Evolutionary conservation across 2,329 filamentous ascomycete genomes (phyloP).

Genomic region (Alternaria infectoria): DNA sequence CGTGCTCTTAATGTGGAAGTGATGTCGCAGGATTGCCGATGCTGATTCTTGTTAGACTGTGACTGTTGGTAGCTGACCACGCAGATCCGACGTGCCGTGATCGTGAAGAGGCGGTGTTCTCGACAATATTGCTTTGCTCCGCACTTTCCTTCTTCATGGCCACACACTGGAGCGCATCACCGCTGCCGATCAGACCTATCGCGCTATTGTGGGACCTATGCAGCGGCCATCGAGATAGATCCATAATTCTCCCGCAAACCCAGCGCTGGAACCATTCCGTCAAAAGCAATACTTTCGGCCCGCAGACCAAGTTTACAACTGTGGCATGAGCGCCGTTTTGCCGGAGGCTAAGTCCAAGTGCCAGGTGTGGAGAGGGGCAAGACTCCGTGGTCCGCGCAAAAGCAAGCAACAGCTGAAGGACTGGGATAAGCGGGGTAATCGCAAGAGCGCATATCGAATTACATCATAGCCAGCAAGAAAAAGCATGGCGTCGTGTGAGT

Average conservation of each 20-base stretch:
- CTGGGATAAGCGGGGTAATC: neutral
- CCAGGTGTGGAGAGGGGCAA: neutral
- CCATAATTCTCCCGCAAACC: conserved; percentile 3
- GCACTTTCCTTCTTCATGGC: neutral
- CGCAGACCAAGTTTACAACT: neutral
- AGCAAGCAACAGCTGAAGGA: neutral
- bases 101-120: neutral
- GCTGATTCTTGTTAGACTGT: neutral
- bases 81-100: neutral
- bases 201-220: neutral
- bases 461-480: neutral
- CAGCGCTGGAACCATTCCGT: neutral
- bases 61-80: neutral
- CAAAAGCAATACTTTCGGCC: neutral
- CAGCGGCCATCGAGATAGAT: conserved; percentile 4
- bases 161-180: neutral
- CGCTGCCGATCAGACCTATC: conserved; percentile 8
- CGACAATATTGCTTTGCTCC: neutral
- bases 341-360: neutral
- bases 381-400: neutral
- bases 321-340: neutral
- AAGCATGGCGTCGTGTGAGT: neutral
- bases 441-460: neutral
- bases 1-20: neutral
- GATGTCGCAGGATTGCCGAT: neutral